Conservation (phyloP, 208 protist genomes). For the Trypanosoma scelopori region DNA sequence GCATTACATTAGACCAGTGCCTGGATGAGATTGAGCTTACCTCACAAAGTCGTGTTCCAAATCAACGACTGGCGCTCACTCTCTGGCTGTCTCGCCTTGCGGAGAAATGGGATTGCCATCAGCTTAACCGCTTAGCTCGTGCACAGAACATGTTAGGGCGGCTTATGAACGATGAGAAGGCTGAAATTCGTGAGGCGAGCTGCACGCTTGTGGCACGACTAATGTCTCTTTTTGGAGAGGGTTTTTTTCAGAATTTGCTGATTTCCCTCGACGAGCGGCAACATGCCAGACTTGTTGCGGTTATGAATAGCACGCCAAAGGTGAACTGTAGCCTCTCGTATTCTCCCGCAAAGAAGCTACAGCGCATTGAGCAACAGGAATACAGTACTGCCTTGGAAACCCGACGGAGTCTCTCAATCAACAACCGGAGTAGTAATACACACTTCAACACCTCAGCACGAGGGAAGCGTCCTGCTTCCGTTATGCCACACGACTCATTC, state of each 20-base stretch:
- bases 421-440: neutral
- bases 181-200: slow-evolving; percentile 63
- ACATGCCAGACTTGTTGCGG: slow-evolving; percentile 37
- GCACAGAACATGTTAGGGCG: slow-evolving; percentile 54
- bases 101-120: slow-evolving; percentile 42
- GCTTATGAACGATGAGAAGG: slow-evolving; percentile 85
- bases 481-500: slow-evolving; percentile 6
- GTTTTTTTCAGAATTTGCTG: slow-evolving; percentile 47
- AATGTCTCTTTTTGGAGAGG: slow-evolving; percentile 55
- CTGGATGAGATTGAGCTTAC: slow-evolving; percentile 79
- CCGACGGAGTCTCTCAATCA: slow-evolving; percentile 9
- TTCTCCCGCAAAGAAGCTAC: slow-evolving; percentile 30
- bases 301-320: slow-evolving; percentile 15
- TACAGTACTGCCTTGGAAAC: neutral
- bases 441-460: neutral
- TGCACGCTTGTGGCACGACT: slow-evolving; percentile 64
- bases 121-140: slow-evolving; percentile 44
- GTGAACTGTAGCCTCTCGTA: slow-evolving; percentile 9
- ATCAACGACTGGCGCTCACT: slow-evolving; percentile 66
- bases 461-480: neutral
- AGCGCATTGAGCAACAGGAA: slow-evolving; percentile 16
- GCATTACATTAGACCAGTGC: slow-evolving; percentile 81
- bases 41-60: slow-evolving; percentile 75
- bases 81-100: slow-evolving; percentile 66
- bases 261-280: slow-evolving; percentile 76